Evolutionary conservation across 2,329 filamentous ascomycete species (phyloP), one percentile per base, ranked within the genome.

Genomic region (Grosmannia serpens): DNA sequence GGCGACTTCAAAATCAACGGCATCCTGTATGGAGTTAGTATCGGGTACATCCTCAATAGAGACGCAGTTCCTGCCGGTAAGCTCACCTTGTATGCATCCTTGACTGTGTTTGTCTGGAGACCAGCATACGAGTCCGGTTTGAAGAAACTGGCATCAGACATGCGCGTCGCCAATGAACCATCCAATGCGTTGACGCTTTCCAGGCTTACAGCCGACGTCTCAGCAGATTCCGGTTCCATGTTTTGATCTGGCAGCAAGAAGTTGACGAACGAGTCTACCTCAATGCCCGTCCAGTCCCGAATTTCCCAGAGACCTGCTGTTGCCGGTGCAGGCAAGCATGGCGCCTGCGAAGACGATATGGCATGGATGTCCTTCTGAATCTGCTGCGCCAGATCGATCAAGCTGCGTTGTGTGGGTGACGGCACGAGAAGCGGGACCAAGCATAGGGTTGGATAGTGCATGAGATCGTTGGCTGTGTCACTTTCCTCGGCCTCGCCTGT

Each of bases 241-340:
- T 15, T 31, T 17, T 38, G 41, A 1, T 58, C 56, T 4, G 79
- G 6, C 84, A 69, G 56, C 77, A 95, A 70, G 63, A 95, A 94
- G 68, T 96, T 96, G 65, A 96, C 83, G 71, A 89, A 92, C 0
- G 80, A 84, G 64, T 88, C 80, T 1, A 95, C 70, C 57, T 70
- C 75, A 2, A 90, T 71, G 0, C 86, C 87, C 0, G 88, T 92
- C 90, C 90, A 96, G 20, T 77, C 70, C 24, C 76, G 71, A 44
- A 96, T 85, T 68, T 95, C 85, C 73, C 81, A 82, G 1, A 96
- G 72, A 1, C 83, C 83, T 0, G 83, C 83, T 1, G 74, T 74
- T 0, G 80, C 77, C 66, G 83, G 83, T 53, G 75, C 78, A 2
- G 71, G 70, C 2, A 31, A 49, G 29, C 4, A 38, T 38, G 35